Base-by-base conservation (phyloP, 345 rosid genomes). In the Corchorus capsularis region DNA sequence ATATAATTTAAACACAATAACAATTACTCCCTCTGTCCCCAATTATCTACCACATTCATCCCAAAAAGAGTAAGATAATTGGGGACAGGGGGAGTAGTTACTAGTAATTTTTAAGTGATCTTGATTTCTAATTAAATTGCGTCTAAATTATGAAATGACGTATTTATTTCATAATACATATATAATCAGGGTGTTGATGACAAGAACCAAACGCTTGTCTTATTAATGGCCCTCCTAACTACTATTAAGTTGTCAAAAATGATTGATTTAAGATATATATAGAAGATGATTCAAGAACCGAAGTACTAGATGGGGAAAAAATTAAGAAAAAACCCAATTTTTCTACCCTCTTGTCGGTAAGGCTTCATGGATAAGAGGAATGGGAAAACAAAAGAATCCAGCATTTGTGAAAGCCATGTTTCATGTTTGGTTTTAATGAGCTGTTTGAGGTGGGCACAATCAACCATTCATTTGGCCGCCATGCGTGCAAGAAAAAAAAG, bases 401-500 rank as follows among this genome's bases (percentile, higher is more conserved):
- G 64, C 64, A 43, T 66, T 13, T 52, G 82, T 79, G 81, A 67
- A 84, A 6, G 59, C 34, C 52, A 41, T 8, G 57, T 39, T 3
- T 3, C 43, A 39, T 67, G 73, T 75, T 49, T 22, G 52, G 71
- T 37, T 74, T 50, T 74, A 57, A 63, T 66, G 20, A 72, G 39
- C 55, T 32, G 70, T 41, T 43, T 9, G 19, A 43, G 22, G 63
- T 41, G 22, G 79, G 82, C 68, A 60, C 37, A 47, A 73, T 69
- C 49, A 73, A 68, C 22, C 43, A 62, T 19, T 74, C 13, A 27
- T 46, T 66, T 65, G 69, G 71, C 50, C 43, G 76, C 70, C 85
- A 77, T 82, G 75, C 79, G 64, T 65, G 75, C 72, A 52, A 43
- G 69, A 45, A 78, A 69, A 78, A 60, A 56, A 56, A 75, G 63